Base-by-base conservation (phyloP, 495 filamentous ascomycete species). In the Annulohypoxylon nitens region DNA sequence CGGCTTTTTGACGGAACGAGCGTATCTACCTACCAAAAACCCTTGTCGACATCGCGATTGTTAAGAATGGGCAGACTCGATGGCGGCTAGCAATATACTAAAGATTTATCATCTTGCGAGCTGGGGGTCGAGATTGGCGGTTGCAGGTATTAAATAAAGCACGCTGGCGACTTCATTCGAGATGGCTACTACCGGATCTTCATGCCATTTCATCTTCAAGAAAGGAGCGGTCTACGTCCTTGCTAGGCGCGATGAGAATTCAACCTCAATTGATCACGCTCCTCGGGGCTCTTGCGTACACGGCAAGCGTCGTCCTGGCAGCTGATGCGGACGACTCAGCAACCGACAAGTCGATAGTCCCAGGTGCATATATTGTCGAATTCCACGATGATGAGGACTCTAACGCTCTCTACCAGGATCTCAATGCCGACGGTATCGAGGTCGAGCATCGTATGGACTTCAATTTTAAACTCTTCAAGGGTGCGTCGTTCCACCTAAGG, bases 1-100 rank as follows among this genome's bases (percentile, higher is more conserved):
- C 23, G 33, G 47, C 58, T 45, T 33, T 61, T 41, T 6, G 16
- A 54, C 57, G 10, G 57, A 61, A 54, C 47, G 34, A 53, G 64
- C n/a, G 25, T 14, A 4, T 60, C 33, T 45, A 9, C 34, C 65
- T 45, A 23, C 20, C 20, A 3, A 37, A 41, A 36, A 34, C 16
- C 58, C 47, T 45, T 62, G 50, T 54, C 50, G 4, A n/a, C 12
- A 54, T 54, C 50, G 50, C 25, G 50, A 54, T 7, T 2, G 30
- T 26, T 16, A 54, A 11, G 30, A n/a, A 54, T 33, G 25, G 11
- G 10, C 4, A 54, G 11, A 6, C 14, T 54, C 12, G 10, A 54
- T 1, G 23, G 23, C 25, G 23, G 6, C 10, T 6, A 14, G 12
- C 50, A 4, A 25, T 33, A n/a, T 54, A 3, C 11, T 54, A 5